Percentiles rank a stretch among this genome's conserved stretches.
Conservation (phyloP, 2,329 filamentous ascomycete species). For the Pestalotiopsis sp. region DNA sequence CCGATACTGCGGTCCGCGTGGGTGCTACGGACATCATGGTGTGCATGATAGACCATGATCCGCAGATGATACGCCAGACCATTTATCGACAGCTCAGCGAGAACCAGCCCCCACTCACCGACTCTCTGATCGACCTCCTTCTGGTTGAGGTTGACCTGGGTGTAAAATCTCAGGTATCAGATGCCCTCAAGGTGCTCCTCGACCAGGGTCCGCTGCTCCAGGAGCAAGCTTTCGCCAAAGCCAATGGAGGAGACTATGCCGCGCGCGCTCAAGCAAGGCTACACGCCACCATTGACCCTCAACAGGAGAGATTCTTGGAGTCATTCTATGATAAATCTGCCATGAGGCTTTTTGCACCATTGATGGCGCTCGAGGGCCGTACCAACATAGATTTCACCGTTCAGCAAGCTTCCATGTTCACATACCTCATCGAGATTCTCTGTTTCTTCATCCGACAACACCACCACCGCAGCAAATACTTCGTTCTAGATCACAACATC, state of each 20-base stretch:
- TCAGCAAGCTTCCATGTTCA: constrained; percentile 87
- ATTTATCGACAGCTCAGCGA: constrained; percentile 92
- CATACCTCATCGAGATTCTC: constrained; percentile 88
- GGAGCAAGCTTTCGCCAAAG: constrained; percentile 62
- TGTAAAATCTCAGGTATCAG: constrained; percentile 92
- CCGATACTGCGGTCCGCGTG: constrained; percentile 82
- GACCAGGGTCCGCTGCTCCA: constrained; percentile 64
- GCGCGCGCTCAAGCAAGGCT: constrained; percentile 57
- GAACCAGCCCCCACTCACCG: constrained; percentile 82
- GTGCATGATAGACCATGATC: constrained; percentile 93
- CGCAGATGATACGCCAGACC: constrained; percentile 89
- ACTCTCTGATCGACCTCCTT: constrained; percentile 89
- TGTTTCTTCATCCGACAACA: constrained; percentile 94
- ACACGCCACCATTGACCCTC: constrained; percentile 58
- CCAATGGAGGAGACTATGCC: constrained; percentile 67
- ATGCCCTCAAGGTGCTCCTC: constrained; percentile 91
- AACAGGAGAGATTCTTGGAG: constrained; percentile 84
- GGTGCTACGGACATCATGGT: constrained; percentile 94
- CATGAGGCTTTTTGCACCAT: constrained; percentile 80
- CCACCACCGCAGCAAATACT: constrained; percentile 82
- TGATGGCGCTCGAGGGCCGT: constrained; percentile 77
- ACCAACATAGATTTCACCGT: constrained; percentile 73
- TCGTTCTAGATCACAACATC: constrained; percentile 80
- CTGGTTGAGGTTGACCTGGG: constrained; percentile 90
- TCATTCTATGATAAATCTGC: constrained; percentile 90